Percentiles rank a stretch among this genome's conserved stretches.
Conservation (phyloP, 2,329 filamentous ascomycete genomes). For the Claviceps sp. region DNA sequence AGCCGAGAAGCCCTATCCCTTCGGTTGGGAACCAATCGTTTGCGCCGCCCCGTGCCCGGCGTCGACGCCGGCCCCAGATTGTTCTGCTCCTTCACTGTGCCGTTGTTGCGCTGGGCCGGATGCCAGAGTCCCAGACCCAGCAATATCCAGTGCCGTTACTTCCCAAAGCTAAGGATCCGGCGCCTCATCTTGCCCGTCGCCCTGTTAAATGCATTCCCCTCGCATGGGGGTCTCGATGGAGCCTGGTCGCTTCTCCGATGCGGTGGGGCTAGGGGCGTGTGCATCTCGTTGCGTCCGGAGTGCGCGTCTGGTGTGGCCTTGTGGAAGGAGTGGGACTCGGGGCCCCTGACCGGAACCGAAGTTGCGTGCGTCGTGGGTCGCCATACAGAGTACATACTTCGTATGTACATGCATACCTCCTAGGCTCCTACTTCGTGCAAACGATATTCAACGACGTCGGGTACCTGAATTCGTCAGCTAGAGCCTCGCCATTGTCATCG, state of each 20-base stretch:
- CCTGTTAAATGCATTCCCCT: constrained; percentile 2
- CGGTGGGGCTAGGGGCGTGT: constrained; percentile 3
- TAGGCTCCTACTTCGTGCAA: no score
- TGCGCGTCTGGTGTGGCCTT: background rate
- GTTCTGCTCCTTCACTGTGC: background rate
- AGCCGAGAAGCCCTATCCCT: background rate
- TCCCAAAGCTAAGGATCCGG: background rate
- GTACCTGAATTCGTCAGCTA: background rate
- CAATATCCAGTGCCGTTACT: background rate
- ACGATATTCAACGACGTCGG: no score
- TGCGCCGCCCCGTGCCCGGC: background rate
- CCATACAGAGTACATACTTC: background rate
- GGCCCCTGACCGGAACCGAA: background rate
- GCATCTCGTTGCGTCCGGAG: background rate
- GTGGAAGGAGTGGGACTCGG: background rate
- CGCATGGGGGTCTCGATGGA: background rate
- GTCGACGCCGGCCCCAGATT: background rate
- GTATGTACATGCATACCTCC: no score
- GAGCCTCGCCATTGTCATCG: background rate
- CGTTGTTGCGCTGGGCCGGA: background rate
- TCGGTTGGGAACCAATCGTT: background rate
- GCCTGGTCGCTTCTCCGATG: constrained; percentile 3
- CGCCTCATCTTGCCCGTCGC: background rate
- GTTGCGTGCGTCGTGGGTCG: background rate
- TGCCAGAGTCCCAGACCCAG: background rate